Percentiles rank a stretch among this genome's conserved stretches.
phyloP scores from a whole-genome alignment of 345 rosid genomes.

The Noccaea bulbosa region DNA sequence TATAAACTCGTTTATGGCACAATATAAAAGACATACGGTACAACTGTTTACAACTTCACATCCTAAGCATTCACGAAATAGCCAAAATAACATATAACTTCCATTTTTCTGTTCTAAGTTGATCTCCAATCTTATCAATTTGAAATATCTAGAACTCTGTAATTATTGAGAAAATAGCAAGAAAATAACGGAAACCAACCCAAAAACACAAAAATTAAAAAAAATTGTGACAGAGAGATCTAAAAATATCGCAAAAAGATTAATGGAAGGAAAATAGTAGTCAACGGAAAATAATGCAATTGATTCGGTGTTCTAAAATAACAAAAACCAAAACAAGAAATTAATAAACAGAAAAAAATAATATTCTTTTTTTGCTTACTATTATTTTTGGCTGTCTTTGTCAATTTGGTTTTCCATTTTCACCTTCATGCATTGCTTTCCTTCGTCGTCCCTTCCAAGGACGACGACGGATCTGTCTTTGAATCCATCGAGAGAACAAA shows the following conservation, averaged over 20 bases:
- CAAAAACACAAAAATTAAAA: background rate
- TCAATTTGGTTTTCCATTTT: slow-evolving; percentile 34
- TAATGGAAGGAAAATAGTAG: slow-evolving; percentile 35
- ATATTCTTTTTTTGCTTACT: slow-evolving; percentile 5
- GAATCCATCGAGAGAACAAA: background rate
- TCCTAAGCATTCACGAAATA: no score
- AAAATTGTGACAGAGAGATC: slow-evolving; percentile 13
- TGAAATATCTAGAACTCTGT: background rate
- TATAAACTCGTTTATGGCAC: no score
- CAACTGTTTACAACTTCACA: no score
- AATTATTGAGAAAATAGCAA: slow-evolving; percentile 1
- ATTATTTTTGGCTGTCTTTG: slow-evolving; percentile 29
- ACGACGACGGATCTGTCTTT: slow-evolving; percentile 43
- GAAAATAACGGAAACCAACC: slow-evolving; percentile 2
- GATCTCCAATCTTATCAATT: background rate
- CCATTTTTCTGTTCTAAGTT: no score
- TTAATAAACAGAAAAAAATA: background rate
- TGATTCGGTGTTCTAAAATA: slow-evolving; percentile 42
- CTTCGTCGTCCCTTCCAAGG: slow-evolving; percentile 44
- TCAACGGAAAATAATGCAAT: slow-evolving; percentile 40
- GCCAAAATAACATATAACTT: no score
- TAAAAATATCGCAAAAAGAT: slow-evolving; percentile 23
- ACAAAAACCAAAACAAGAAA: slow-evolving; percentile 34
- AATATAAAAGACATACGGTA: no score
- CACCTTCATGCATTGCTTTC: slow-evolving; percentile 40